These are phyloP conservation scores for Phialophora tarda DNA, from an alignment of 2,329 filamentous ascomycete genomes.

Conservation along the genomic window DNA sequence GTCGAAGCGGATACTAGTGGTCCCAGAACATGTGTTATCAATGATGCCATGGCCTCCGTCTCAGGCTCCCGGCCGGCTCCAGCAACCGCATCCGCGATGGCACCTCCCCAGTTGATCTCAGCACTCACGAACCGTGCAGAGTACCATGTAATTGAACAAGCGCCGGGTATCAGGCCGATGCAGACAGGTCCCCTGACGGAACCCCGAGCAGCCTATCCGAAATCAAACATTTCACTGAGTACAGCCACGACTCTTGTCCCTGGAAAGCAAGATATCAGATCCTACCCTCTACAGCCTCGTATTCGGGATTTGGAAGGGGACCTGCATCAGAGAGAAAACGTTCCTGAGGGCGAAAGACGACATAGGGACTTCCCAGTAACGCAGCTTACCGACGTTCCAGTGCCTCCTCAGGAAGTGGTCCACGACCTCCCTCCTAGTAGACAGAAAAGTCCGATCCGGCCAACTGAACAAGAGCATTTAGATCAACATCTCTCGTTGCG, in stretches of 20 bases:
- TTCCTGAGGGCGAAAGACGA: background rate
- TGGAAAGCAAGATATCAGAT: slow-evolving; percentile 1
- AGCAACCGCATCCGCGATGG: slow-evolving; percentile 5
- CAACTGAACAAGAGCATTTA: background rate
- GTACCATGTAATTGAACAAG: background rate
- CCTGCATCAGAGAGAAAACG: background rate
- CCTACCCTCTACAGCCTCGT: background rate
- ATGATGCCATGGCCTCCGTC: background rate
- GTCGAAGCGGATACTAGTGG: slow-evolving; percentile 4
- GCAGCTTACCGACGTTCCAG: background rate
- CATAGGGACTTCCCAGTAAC: background rate
- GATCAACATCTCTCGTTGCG: background rate
- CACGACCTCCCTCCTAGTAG: background rate
- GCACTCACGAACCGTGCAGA: slow-evolving; percentile 2
- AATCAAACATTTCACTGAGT: slow-evolving; percentile 29
- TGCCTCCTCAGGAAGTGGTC: background rate
- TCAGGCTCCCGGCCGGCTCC: slow-evolving; percentile 1
- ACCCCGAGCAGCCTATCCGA: slow-evolving; percentile 2
- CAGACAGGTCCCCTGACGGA: background rate
- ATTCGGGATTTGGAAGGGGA: background rate
- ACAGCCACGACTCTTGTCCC: slow-evolving; percentile 30
- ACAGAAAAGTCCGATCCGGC: background rate
- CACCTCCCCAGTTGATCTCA: slow-evolving; percentile 20
- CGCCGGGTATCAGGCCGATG: slow-evolving; percentile 4
- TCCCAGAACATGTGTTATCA: background rate